These are phyloP conservation scores for Gloeostereum incarnatum DNA, from an alignment of 768 basidiomycete genomes.

Conservation along the genomic window DNA sequence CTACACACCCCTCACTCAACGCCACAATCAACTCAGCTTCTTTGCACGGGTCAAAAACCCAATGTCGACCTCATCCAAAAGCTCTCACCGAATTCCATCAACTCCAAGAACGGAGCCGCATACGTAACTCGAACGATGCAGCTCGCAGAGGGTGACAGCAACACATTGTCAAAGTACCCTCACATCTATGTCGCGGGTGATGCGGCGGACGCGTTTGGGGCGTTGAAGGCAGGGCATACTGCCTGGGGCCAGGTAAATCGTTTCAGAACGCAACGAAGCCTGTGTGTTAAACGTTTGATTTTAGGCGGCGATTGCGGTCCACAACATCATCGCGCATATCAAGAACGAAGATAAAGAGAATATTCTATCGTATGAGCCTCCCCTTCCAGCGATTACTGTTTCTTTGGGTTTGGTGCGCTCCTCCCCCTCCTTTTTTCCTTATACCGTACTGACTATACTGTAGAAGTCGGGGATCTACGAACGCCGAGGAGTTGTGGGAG, in stretches of 20 bases:
- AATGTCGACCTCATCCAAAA: constrained; percentile 37
- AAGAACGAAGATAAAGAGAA: constrained; percentile 17
- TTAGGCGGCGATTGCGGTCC: constrained; percentile 40
- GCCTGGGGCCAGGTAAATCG: constrained; percentile 47
- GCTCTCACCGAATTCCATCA: constrained; percentile 31
- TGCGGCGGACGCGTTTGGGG: constrained; percentile 55
- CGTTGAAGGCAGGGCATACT: constrained; percentile 49
- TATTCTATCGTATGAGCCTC: constrained; percentile 27
- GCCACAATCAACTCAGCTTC: too few relatives aligned
- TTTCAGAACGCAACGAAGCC: not conserved
- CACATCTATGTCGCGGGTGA: constrained; percentile 58
- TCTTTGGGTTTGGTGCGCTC: constrained; percentile 46
- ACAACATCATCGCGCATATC: constrained; percentile 41
- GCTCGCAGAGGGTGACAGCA: too few relatives aligned
- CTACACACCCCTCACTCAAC: too few relatives aligned
- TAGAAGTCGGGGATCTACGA: too few relatives aligned
- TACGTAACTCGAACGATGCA: constrained; percentile 46
- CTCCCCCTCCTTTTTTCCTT: constrained; percentile 1
- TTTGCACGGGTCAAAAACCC: constrained; percentile 56
- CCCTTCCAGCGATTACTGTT: constrained; percentile 48
- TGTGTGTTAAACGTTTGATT: not conserved
- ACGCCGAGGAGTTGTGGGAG: too few relatives aligned
- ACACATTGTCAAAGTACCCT: too few relatives aligned
- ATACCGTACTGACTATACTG: too few relatives aligned
- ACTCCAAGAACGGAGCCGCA: constrained; percentile 27